These are phyloP conservation scores for Populus tremula DNA, from an alignment of 345 rosid species.

Conservation along the genomic window DNA sequence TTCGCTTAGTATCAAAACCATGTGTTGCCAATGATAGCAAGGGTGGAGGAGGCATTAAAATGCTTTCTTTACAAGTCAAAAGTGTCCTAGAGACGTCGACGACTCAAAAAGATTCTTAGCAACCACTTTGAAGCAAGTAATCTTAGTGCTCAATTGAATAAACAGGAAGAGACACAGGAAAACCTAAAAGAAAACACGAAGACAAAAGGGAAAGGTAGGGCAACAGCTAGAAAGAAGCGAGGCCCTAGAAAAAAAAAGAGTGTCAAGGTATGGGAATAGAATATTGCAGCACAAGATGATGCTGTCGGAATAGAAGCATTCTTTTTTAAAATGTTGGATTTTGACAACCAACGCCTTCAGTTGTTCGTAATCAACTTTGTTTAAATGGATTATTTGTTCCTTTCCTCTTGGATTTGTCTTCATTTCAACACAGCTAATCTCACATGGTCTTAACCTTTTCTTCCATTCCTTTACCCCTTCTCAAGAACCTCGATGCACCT, in stretches of 20 bases:
- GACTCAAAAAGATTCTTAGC: constrained; percentile 35
- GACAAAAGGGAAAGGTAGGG: constrained; percentile 21
- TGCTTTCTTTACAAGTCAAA: constrained; percentile 31
- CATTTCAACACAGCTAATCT: constrained; percentile 13
- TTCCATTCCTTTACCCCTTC: not conserved
- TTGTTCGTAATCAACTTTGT: constrained; percentile 2
- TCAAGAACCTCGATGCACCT: not conserved
- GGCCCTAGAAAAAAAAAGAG: constrained; percentile 10
- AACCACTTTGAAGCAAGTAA: constrained; percentile 30
- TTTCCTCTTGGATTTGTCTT: constrained; percentile 10
- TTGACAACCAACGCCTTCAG: not conserved
- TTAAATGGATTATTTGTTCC: constrained; percentile 9
- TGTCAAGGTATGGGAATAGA: constrained; percentile 23
- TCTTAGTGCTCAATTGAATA: constrained; percentile 24
- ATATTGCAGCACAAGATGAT: constrained; percentile 22
- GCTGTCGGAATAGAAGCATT: constrained; percentile 43
- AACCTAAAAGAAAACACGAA: not conserved
- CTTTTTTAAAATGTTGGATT: not conserved
- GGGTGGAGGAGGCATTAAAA: constrained; percentile 1
- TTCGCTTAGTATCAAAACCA: not conserved
- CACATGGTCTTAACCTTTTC: constrained; percentile 5
- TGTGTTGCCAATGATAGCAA: constrained; percentile 15
- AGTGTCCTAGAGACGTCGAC: constrained; percentile 18
- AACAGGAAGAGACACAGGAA: constrained; percentile 12
- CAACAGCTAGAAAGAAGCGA: constrained; percentile 4